These are phyloP conservation scores for Sporisorium scitamineum DNA, from an alignment of 1,284 basidiomycete species.

Conservation along the genomic window DNA sequence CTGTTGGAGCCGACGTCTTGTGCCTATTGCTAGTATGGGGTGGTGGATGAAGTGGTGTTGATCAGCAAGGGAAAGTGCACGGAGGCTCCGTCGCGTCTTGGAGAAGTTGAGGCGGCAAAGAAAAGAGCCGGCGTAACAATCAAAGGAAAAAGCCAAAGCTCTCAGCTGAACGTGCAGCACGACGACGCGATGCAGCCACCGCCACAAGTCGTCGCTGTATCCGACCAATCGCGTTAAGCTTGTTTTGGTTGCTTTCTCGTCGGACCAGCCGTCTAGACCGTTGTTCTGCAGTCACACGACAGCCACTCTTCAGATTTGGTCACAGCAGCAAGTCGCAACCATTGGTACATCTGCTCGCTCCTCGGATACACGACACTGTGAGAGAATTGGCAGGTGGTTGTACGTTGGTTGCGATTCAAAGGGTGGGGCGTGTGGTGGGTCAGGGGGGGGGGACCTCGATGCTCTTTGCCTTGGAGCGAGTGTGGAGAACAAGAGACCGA, in stretches of 20 bases:
- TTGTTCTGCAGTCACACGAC: background rate
- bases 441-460: too few species aligned
- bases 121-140: slow-evolving; percentile 5
- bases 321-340: background rate
- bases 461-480: too few species aligned
- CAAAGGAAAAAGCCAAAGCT: background rate
- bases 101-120: too few species aligned
- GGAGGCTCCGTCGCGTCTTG: too few species aligned
- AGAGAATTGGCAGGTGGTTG: background rate
- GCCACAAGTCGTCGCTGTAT: background rate
- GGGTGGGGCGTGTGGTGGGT: too few species aligned
- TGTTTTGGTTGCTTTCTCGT: background rate
- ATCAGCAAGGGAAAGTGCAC: background rate
- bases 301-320: background rate
- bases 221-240: slow-evolving; percentile 8
- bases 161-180: slow-evolving; percentile 9
- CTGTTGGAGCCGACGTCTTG: slow-evolving; percentile 43
- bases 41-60: background rate
- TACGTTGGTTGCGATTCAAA: too few species aligned
- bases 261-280: slow-evolving; percentile 2
- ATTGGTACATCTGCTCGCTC: background rate
- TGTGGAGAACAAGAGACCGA: slow-evolving; percentile 1
- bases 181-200: slow-evolving; percentile 10
- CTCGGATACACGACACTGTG: background rate
- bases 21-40: background rate